Evolutionary conservation across 352 stramenopile genomes (phyloP).

Genomic region (Lagenidium sp.): DNA sequence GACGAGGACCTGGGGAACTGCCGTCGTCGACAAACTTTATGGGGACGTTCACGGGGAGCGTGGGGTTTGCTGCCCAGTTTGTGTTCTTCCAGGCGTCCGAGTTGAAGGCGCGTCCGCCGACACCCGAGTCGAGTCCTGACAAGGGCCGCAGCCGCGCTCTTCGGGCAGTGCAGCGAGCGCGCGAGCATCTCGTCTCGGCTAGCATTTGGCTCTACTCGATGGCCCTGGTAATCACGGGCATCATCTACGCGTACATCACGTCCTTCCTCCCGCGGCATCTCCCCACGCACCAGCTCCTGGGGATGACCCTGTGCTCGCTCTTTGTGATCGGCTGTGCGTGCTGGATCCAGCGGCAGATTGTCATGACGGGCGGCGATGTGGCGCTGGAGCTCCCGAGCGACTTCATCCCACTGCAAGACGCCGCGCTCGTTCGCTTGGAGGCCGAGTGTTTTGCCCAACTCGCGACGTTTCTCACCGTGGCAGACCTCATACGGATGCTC

Average conservation of each 20-base stretch:
- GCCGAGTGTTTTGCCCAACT: conserved; percentile 25
- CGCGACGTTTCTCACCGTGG: conserved; percentile 20
- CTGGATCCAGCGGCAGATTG: conserved; percentile 40
- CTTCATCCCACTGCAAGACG: background rate
- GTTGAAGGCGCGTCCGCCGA: conserved; percentile 5
- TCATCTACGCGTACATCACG: conserved; percentile 19
- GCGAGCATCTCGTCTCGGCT: conserved; percentile 8
- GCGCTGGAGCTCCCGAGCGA: background rate
- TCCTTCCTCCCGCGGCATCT: conserved; percentile 20
- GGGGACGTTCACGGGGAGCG: conserved; percentile 34
- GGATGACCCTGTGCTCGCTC: conserved; percentile 22
- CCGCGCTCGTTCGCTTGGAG: conserved; percentile 11
- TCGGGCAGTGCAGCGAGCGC: conserved; percentile 5
- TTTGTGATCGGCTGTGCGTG: conserved; percentile 26
- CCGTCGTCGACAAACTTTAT: conserved; percentile 22
- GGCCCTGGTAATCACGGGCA: conserved; percentile 3
- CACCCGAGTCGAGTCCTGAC: background rate
- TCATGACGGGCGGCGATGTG: background rate
- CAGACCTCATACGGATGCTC: conserved; percentile 21
- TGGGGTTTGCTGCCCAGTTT: conserved; percentile 35
- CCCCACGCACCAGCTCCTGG: conserved; percentile 16
- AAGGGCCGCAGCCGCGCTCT: conserved; percentile 1
- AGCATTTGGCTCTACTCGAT: conserved; percentile 13
- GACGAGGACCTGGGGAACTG: no score
- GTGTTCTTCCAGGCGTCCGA: conserved; percentile 26